Base-by-base conservation (phyloP, 2,329 filamentous ascomycete genomes). In the Parafenestella ontariensis region DNA sequence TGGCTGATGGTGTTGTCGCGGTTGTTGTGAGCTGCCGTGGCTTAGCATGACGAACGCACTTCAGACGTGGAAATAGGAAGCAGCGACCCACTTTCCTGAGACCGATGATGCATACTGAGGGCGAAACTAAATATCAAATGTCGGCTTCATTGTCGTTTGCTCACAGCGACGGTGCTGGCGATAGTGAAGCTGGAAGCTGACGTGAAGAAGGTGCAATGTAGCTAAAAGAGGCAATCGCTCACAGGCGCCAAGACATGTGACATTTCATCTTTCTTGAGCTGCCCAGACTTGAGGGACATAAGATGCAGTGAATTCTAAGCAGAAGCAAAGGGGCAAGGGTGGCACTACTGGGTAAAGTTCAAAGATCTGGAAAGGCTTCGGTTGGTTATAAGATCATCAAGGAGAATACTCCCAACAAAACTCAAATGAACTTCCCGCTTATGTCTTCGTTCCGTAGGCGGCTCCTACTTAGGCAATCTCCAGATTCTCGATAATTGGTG, bases 11-110 rank as follows among this genome's bases (percentile, higher is more conserved):
- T 53, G 48, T 41, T 51, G 52, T 49, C 43, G 49, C 42, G 46
- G 51, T 46, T 29, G 51, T 28, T 54, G 51, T 36, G 23, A 43
- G 48, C 56, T 61, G 41, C 49, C 44, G 55, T 53, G 48, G 58
- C 51, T 62, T 55, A 65, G 60, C 58, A 65, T 61, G 41, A 47
- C 55, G 43, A 51, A 46, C 37, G 39, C 49, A 46, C n/a, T 44
- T 29, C 24, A 48, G 42, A 54, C 23, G 49, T 31, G 21, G 24
- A n/a, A n/a, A 48, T 13, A 21, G 18, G 44, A 50, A 24, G 47
- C 44, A 44, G 48, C 43, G 43, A 51, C 46, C 24, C 45, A 56
- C 54, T 37, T 42, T 50, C 43, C 42, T 41, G 44, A 31, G 20
- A 50, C 46, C 51, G 55, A 61, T 42, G 46, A 60, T 49, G 57